phyloP scores from a whole-genome alignment of 1,284 basidiomycete genomes.

The Austroboletus novae-zelandiae region DNA sequence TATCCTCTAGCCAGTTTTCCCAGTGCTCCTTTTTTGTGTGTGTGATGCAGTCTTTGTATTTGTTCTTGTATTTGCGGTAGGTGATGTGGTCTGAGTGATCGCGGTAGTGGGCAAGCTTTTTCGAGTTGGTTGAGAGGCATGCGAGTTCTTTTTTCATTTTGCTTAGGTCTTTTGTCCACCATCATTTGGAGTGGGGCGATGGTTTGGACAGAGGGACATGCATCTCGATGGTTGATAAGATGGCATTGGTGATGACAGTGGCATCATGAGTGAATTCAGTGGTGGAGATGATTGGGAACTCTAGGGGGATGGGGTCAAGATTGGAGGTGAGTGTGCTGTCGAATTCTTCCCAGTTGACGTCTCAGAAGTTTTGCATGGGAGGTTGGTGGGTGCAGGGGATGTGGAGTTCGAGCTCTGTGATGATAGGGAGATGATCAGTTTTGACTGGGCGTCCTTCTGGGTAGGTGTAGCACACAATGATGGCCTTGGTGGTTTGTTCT shows the following conservation, averaged over 20 bases:
- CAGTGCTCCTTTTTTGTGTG: slow-evolving; percentile 32
- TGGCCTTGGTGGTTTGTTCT: neutral
- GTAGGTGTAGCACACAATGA: neutral
- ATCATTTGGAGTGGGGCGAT: no score
- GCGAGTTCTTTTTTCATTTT: no score
- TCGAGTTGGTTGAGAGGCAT: no score
- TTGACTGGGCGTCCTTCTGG: neutral
- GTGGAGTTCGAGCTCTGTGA: neutral
- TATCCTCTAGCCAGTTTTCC: slow-evolving; percentile 9
- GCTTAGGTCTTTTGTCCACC: no score
- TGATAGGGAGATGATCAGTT: slow-evolving; percentile 9
- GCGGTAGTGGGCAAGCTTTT: no score
- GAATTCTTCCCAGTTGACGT: neutral
- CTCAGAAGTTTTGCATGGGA: neutral
- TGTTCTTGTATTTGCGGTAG: slow-evolving; percentile 10
- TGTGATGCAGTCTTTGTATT: slow-evolving; percentile 15
- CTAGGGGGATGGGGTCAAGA: neutral
- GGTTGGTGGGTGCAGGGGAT: neutral
- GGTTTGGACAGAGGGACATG: slow-evolving; percentile 19
- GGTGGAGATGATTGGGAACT: neutral
- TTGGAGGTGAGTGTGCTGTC: neutral
- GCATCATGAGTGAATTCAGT: slow-evolving; percentile 9
- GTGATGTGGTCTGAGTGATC: neutral
- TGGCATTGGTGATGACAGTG: neutral
- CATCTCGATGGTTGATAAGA: neutral